Conservation (phyloP, 202 grass and related monocot species). For the Cymbopogon flexuosus region DNA sequence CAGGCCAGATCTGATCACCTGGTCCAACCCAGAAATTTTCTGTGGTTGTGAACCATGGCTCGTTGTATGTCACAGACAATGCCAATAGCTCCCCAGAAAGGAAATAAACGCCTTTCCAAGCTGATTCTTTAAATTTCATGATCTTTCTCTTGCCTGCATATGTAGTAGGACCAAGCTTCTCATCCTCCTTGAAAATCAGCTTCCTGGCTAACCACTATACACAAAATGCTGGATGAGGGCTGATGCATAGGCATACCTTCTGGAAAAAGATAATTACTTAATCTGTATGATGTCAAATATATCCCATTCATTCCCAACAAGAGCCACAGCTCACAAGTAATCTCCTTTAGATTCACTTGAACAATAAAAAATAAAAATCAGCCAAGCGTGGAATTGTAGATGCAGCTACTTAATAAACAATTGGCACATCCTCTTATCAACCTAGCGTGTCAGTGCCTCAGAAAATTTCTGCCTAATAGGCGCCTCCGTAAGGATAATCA, state of each 20-base stretch:
- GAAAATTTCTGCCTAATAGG: neutral
- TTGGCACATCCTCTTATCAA: neutral
- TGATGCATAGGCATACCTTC: neutral
- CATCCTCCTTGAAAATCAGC: conserved; percentile 35
- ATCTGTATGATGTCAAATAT: neutral
- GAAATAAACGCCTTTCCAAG: conserved; percentile 78
- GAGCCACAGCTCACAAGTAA: neutral
- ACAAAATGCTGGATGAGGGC: conserved; percentile 24
- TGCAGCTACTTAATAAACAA: neutral
- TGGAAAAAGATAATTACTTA: neutral
- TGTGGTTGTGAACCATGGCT: conserved; percentile 72
- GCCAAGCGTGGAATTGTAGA: neutral
- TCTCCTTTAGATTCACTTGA: conserved; percentile 7
- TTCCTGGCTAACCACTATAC: conserved; percentile 47
- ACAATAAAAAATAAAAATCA: neutral
- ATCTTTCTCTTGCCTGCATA: conserved; percentile 50
- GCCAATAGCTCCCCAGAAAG: conserved; percentile 61
- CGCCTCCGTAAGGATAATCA: neutral
- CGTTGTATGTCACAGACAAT: conserved; percentile 54
- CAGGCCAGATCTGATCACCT: conserved; percentile 68
- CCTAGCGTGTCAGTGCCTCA: neutral
- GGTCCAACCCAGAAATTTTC: conserved; percentile 72
- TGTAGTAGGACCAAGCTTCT: conserved; percentile 18
- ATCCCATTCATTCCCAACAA: neutral
- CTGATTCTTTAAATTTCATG: conserved; percentile 66